Evolutionary conservation across 2,329 filamentous ascomycete genomes (phyloP).

Genomic region (Aspergillus sergii): DNA sequence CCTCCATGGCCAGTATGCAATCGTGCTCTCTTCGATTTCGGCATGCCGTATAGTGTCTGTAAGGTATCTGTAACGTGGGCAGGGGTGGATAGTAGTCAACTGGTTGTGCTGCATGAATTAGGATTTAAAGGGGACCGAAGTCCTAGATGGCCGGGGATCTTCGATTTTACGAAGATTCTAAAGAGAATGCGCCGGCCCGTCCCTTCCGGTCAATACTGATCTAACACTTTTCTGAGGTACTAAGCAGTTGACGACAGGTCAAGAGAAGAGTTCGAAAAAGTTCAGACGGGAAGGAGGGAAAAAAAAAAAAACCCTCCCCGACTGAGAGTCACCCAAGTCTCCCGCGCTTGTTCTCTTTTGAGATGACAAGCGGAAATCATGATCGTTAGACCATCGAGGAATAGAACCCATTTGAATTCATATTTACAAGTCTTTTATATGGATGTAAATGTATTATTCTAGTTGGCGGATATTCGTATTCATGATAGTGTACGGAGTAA

Average conservation of each 20-base stretch:
- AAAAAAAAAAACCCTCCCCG: not conserved
- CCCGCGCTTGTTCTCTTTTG: not conserved
- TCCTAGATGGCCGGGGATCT: not conserved
- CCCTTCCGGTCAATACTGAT: not conserved
- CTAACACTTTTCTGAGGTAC: not conserved
- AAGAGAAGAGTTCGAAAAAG: not conserved
- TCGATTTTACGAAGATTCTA: not conserved
- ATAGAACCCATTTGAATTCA: no score
- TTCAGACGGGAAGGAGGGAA: no score
- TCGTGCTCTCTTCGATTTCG: conserved; percentile 27
- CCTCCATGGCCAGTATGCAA: conserved; percentile 7
- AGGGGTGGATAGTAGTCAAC: not conserved
- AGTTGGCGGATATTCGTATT: no score
- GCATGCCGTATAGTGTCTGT: conserved; percentile 19
- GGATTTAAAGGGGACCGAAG: not conserved
- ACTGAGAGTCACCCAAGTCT: conserved; percentile 6
- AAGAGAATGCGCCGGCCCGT: not conserved
- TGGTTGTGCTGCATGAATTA: not conserved
- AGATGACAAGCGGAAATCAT: conserved; percentile 20
- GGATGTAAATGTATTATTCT: no score
- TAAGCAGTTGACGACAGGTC: not conserved
- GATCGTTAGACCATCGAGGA: conserved; percentile 18
- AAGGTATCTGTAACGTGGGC: not conserved
- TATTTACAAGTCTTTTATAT: no score
- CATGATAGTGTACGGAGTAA: no score